Conservation (phyloP, 352 stramenopile genomes). For the Sclerospora graminicola region DNA sequence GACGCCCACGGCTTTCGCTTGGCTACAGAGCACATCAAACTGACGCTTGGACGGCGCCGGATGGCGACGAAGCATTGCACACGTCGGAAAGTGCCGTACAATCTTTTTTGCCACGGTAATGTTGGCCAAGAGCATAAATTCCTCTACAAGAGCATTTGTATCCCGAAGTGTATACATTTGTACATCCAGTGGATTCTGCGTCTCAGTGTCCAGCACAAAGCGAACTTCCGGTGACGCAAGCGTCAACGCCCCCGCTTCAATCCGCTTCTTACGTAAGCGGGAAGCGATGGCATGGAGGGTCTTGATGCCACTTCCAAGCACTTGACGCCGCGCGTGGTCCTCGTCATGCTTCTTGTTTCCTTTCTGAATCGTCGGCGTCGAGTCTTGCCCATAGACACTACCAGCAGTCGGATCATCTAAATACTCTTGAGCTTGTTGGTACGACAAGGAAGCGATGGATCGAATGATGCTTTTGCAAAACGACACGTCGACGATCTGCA, state of each 20-base stretch:
- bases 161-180: constrained; percentile 94
- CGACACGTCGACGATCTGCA: constrained; percentile 90
- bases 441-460: constrained; percentile 92
- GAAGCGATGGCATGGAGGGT: constrained; percentile 86
- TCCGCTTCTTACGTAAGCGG: constrained; percentile 88
- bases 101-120: constrained; percentile 97
- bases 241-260: constrained; percentile 94
- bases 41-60: constrained; percentile 90
- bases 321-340: constrained; percentile 22
- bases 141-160: constrained; percentile 96
- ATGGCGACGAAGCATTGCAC: constrained; percentile 92
- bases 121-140: constrained; percentile 99
- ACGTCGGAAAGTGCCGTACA: constrained; percentile 89
- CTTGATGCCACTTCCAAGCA: constrained; percentile 82
- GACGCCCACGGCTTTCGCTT: constrained; percentile 77
- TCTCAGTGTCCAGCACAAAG: constrained; percentile 99
- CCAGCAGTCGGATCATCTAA: constrained; percentile 84
- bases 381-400: constrained; percentile 25
- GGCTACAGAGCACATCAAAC: constrained; percentile 83
- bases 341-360: constrained; percentile 28
- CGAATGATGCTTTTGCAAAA: constrained; percentile 98
- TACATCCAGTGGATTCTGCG: constrained; percentile 96
- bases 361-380: constrained; percentile 25
- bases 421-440: constrained; percentile 94
- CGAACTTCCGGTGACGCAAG: constrained; percentile 93